Evolutionary conservation across 805 yeast species (phyloP).

Genomic region (Sugiyamaella americana): DNA sequence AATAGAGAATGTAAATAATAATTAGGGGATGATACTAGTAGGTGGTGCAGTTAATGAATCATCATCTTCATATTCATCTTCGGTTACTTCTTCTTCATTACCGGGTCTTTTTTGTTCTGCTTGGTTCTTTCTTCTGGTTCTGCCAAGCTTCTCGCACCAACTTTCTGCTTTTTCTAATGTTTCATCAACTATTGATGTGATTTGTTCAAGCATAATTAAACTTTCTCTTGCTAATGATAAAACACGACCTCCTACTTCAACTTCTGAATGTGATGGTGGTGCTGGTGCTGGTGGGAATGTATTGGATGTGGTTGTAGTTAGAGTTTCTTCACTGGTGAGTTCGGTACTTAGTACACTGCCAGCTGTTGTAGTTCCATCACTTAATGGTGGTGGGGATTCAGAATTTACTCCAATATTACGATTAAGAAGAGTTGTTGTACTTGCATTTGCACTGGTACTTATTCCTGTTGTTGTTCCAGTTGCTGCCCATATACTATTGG

Average conservation of each 20-base stretch:
- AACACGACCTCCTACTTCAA: conserved; percentile 56
- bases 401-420: background rate
- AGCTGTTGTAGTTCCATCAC: conserved; percentile 1
- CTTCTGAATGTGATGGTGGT: conserved; percentile 16
- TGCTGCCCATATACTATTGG: background rate
- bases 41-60: no score
- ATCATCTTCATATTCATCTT: background rate
- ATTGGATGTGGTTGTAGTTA: background rate
- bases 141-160: conserved; percentile 48
- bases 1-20: no score
- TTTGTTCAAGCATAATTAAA: conserved; percentile 74
- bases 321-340: background rate
- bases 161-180: conserved; percentile 78
- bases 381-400: no score
- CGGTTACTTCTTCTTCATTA: background rate
- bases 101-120: background rate
- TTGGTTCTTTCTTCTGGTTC: conserved; percentile 3
- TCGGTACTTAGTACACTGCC: background rate
- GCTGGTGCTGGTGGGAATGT: background rate
- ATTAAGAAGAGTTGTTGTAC: background rate
- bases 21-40: no score
- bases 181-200: conserved; percentile 78
- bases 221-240: conserved; percentile 84
- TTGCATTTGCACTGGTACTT: no score
- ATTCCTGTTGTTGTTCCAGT: background rate